phyloP scores from a whole-genome alignment of 1,139 yeast genomes.

The Pichia kudriavzevii region DNA sequence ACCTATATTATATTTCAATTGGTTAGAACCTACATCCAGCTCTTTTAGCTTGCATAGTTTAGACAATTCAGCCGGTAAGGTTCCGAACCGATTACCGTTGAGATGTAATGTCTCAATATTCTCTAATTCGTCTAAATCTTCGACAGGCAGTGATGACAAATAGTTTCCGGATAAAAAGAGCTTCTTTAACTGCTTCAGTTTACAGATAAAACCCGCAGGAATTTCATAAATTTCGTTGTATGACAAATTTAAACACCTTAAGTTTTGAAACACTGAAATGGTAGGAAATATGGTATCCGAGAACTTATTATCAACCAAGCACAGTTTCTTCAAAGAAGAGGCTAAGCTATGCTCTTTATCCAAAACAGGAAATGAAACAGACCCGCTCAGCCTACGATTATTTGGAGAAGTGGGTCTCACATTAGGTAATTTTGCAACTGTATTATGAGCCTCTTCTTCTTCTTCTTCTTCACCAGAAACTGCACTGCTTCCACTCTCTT shows the following conservation, averaged over 20 bases:
- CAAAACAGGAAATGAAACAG: conserved; percentile 4
- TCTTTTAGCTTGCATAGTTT: conserved; percentile 56
- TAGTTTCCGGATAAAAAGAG: conserved; percentile 83
- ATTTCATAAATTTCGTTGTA: conserved; percentile 81
- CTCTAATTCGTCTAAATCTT: conserved; percentile 61
- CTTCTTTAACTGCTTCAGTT: conserved; percentile 51
- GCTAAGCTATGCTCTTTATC: conserved; percentile 31
- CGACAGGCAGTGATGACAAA: conserved; percentile 73
- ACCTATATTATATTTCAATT: conserved; percentile 81
- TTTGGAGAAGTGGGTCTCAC: neutral
- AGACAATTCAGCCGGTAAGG: conserved; percentile 85
- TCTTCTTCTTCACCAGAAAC: conserved; percentile 2
- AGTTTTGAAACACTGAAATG: conserved; percentile 50
- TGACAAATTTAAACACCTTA: conserved; percentile 65
- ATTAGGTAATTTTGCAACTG: conserved; percentile 5
- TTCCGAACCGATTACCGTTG: conserved; percentile 78
- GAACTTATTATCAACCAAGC: conserved; percentile 77
- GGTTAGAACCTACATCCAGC: conserved; percentile 88
- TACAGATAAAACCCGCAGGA: conserved; percentile 61
- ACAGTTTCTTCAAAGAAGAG: conserved; percentile 48
- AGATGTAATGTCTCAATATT: conserved; percentile 56
- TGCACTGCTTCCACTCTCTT: conserved; percentile 1
- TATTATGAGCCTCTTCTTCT: conserved; percentile 11
- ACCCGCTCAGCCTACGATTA: conserved; percentile 18
- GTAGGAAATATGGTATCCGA: conserved; percentile 71